Conservation (phyloP, 202 grass and related monocot genomes). For the Dendrocalamus latiflorus region DNA sequence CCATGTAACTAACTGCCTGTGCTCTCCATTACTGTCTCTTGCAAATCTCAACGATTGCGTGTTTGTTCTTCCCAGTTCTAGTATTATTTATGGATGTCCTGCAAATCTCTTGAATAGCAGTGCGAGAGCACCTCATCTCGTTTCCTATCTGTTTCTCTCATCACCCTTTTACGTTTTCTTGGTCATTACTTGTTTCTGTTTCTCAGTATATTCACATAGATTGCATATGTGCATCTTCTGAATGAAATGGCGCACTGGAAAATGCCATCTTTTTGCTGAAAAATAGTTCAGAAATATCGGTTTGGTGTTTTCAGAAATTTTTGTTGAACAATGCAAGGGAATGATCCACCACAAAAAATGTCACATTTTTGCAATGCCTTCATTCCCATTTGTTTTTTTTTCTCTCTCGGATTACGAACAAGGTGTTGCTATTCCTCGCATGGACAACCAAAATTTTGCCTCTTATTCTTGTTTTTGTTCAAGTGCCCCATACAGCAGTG, state of each 20-base stretch:
- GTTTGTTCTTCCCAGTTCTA: neutral
- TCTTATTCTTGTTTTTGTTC: neutral
- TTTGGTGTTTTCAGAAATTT: neutral
- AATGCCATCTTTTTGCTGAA: neutral
- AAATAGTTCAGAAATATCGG: neutral
- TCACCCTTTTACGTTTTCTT: neutral
- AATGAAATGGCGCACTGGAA: conserved; percentile 1
- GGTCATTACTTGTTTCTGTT: neutral
- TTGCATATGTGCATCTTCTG: neutral
- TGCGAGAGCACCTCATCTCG: neutral
- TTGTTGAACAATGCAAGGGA: neutral
- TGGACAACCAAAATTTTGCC: neutral
- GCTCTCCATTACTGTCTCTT: neutral
- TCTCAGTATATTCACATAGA: neutral
- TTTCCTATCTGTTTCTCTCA: neutral
- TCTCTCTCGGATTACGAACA: neutral
- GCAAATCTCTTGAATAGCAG: neutral
- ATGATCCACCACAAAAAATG: neutral
- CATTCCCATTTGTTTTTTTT: neutral
- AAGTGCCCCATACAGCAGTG: neutral
- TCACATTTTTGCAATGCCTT: neutral
- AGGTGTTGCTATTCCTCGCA: neutral
- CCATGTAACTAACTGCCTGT: conserved; percentile 12
- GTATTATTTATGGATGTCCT: neutral
- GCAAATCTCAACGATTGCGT: neutral